phyloP scores from a whole-genome alignment of 1,284 basidiomycete species.

The Ceratobasidium sp. region DNA sequence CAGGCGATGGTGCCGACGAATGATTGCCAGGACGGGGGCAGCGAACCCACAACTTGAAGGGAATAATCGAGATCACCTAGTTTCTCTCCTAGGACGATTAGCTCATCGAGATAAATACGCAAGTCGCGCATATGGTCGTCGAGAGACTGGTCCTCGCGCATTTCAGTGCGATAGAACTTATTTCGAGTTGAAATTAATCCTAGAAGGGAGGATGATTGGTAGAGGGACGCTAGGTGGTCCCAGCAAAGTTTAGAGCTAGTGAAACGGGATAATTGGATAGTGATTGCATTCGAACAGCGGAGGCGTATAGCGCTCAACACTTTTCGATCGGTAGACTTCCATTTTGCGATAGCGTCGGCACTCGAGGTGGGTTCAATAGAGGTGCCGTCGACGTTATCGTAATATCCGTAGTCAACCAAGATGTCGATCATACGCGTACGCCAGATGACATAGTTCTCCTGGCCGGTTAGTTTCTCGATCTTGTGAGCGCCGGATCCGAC shows the following conservation, averaged over 20 bases:
- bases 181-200: not conserved
- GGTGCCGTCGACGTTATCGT: not conserved
- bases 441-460: not conserved
- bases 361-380: not conserved
- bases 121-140: not conserved
- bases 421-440: constrained; percentile 1
- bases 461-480: not conserved
- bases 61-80: not conserved
- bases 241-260: not conserved
- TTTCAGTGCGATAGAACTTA: not conserved
- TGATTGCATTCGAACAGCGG: not conserved
- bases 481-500: constrained; percentile 2
- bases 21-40: not conserved
- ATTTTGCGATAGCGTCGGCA: not conserved
- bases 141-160: constrained; percentile 2
- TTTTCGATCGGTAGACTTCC: not conserved
- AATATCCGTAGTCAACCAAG: not conserved
- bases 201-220: not conserved
- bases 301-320: constrained; percentile 1
- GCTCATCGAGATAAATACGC: not conserved
- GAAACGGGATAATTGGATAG: not conserved
- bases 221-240: not conserved
- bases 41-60: not conserved
- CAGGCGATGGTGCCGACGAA: not conserved
- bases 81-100: not conserved